Evolutionary conservation across 208 protist species (phyloP), one percentile per base, ranked within the genome.

Genomic region (Tetramitus jugosus): DNA sequence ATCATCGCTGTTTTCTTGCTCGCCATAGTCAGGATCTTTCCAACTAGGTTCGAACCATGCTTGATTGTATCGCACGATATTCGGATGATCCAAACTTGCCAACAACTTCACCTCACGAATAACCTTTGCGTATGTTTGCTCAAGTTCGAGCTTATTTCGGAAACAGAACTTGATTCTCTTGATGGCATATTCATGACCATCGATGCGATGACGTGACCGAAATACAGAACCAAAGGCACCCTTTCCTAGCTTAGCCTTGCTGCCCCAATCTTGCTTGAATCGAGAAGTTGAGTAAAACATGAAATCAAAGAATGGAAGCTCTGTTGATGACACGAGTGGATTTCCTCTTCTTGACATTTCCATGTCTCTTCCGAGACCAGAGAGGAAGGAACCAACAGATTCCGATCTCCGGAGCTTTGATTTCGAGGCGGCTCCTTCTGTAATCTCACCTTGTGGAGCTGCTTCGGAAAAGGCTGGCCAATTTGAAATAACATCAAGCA

Each of bases 41-140:
- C 23, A 4, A 7, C 61, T 53, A 33, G 76, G 52, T 52, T 78
- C 76, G 14, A 78, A 60, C 76, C 76, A 78, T 14, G 76, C 76
- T 65, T 64, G 53, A 60, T 64, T 62, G 43, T 78, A 78, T 14
- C 53, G 13, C 13, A 78, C 53, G 4, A 78, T 45, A 31, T 64
- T 60, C 6, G 23, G 49, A 65, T 78, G 76, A 45, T 78, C 52
- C 3, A 61, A 60, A 6, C 33, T 4, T 26, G 76, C 45, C 45
- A 78, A 72, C 1, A 14, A 10, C 46, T 31, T 8, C 7, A 78
- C 76, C n/a, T 78, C 76, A 33, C 53, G 35, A 29, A 78, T 42
- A 23, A 78, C 76, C 31, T 61, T 45, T 3, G 26, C 17, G 20
- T 78, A 64, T 14, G 40, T 29, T 31, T 61, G 7, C 40, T 60